Percentiles rank a stretch among this genome's conserved stretches.
phyloP scores from a whole-genome alignment of 495 filamentous ascomycete genomes.

The Podospora bellae-mahoneyi region DNA sequence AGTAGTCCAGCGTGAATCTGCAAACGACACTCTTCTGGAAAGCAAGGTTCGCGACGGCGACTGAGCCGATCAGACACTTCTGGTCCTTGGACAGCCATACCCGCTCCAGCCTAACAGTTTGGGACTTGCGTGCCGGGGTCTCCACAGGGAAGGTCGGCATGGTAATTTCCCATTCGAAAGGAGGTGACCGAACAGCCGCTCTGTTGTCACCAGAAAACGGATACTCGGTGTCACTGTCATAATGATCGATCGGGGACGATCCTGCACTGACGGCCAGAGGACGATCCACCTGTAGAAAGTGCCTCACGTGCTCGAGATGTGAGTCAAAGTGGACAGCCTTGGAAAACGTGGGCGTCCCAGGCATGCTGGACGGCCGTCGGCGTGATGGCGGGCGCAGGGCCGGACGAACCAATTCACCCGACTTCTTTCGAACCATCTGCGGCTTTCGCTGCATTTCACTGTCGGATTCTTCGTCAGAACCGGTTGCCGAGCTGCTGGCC shows the following conservation, averaged over 20 bases:
- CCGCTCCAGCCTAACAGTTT: constrained; percentile 72
- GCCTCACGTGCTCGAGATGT: constrained; percentile 87
- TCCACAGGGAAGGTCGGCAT: constrained; percentile 79
- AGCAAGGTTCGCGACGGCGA: constrained; percentile 81
- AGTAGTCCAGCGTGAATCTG: constrained; percentile 94
- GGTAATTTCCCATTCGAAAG: constrained; percentile 83
- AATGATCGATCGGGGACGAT: constrained; percentile 86
- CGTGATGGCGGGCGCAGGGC: constrained; percentile 75
- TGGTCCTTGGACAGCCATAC: constrained; percentile 85
- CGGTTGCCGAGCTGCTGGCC: constrained; percentile 52
- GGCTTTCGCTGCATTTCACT: constrained; percentile 68
- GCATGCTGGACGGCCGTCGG: constrained; percentile 90
- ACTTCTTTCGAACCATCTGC: constrained; percentile 94
- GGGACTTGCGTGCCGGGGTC: constrained; percentile 55
- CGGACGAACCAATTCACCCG: constrained; percentile 91
- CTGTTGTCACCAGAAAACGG: constrained; percentile 68
- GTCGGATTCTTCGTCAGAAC: constrained; percentile 60
- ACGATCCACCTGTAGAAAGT: constrained; percentile 89
- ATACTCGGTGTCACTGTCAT: constrained; percentile 79
- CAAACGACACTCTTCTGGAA: constrained; percentile 87
- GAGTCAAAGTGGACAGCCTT: constrained; percentile 97
- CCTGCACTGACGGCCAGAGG: constrained; percentile 92
- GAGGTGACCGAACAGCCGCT: constrained; percentile 39
- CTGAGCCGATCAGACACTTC: constrained; percentile 74
- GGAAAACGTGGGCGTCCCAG: constrained; percentile 89